Conservation (phyloP, 345 rosid genomes). For the Nasturtium officinale region DNA sequence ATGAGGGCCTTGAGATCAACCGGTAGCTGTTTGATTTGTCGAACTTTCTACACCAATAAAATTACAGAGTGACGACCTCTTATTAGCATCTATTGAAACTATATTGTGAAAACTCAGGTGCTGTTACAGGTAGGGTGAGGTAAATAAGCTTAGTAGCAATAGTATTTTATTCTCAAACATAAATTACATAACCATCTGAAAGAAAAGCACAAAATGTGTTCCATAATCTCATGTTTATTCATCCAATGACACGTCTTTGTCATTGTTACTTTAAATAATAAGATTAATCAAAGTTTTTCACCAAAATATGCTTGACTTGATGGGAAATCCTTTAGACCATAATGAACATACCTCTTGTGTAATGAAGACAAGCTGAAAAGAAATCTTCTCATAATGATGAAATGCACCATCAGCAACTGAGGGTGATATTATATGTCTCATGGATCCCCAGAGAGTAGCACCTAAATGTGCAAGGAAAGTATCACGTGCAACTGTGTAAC, state of each 20-base stretch:
- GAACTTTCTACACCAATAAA: constrained; percentile 66
- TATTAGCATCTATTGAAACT: constrained; percentile 27
- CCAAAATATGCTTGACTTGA: constrained; percentile 28
- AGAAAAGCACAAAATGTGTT: constrained; percentile 11
- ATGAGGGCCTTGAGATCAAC: constrained; percentile 76
- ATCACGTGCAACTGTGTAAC: constrained; percentile 97
- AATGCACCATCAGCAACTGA: constrained; percentile 96
- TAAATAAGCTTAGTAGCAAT: constrained; percentile 11
- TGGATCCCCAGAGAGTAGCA: constrained; percentile 90
- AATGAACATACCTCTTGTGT: constrained; percentile 78
- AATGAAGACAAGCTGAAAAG: constrained; percentile 89
- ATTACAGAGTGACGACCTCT: constrained; percentile 29
- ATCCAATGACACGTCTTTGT: constrained; percentile 16
- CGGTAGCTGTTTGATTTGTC: constrained; percentile 66
- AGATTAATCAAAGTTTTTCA: constrained; percentile 1
- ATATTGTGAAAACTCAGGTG: constrained; percentile 6
- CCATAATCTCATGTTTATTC: background rate
- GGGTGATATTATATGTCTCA: constrained; percentile 92
- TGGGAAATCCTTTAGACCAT: constrained; percentile 20
- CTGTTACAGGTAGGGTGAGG: constrained; percentile 9
- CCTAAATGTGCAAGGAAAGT: constrained; percentile 95
- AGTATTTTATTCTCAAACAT: constrained; percentile 19
- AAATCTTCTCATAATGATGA: constrained; percentile 92
- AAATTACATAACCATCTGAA: constrained; percentile 16
- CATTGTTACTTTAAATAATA: constrained; percentile 9